phyloP scores from a whole-genome alignment of 2,329 filamentous ascomycete species.

The Apiospora aurea region DNA sequence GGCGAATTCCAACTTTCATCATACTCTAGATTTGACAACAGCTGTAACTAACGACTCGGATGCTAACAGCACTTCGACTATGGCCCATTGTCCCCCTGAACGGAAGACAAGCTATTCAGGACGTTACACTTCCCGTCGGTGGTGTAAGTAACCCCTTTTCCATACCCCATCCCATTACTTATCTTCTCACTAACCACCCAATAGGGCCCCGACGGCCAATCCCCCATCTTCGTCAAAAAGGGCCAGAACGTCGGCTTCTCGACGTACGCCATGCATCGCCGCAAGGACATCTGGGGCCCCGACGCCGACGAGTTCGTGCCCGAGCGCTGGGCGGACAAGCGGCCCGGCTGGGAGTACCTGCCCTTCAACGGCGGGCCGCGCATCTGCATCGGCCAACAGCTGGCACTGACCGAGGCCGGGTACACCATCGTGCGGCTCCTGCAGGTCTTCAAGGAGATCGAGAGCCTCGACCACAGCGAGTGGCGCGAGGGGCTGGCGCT shows the following conservation, averaged over 20 bases:
- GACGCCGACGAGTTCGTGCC: slow-evolving; percentile 33
- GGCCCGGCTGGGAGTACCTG: slow-evolving; percentile 55
- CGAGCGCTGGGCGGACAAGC: slow-evolving; percentile 45
- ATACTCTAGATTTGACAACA: background rate
- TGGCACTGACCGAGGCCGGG: slow-evolving; percentile 62
- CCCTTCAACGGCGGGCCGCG: slow-evolving; percentile 64
- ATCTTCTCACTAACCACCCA: background rate
- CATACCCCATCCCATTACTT: background rate
- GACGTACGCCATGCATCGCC: slow-evolving; percentile 29
- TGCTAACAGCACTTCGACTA: slow-evolving; percentile 46
- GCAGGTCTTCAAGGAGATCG: slow-evolving; percentile 21
- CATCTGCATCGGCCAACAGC: slow-evolving; percentile 64
- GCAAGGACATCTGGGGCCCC: slow-evolving; percentile 33
- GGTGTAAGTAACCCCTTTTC: slow-evolving; percentile 35
- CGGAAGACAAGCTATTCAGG: slow-evolving; percentile 47
- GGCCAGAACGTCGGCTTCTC: slow-evolving; percentile 30
- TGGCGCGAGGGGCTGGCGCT: slow-evolving; percentile 22
- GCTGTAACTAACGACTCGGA: background rate
- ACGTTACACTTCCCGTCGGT: slow-evolving; percentile 47
- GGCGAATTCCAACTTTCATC: no score
- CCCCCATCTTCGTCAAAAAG: slow-evolving; percentile 30
- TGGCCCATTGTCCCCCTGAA: slow-evolving; percentile 54
- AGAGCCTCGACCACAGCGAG: slow-evolving; percentile 19
- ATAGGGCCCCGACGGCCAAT: slow-evolving; percentile 28
- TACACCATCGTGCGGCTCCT: slow-evolving; percentile 43